Conservation (phyloP, 805 yeast genomes). For the Barnettozyma populi region DNA sequence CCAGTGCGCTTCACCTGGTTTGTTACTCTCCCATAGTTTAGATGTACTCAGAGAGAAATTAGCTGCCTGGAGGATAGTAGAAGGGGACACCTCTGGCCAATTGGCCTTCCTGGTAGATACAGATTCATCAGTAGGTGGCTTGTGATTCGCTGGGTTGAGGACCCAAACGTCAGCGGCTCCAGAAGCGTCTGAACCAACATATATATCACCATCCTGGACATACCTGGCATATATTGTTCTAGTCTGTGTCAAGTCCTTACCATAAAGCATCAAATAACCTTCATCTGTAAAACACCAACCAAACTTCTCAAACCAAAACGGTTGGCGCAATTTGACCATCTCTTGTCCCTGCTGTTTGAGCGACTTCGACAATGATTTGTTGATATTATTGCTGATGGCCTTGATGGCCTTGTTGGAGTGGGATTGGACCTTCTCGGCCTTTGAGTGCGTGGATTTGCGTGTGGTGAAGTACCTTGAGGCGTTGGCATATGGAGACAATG, state of each 20-base stretch:
- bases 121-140: neutral
- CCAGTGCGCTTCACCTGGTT: slow-evolving; percentile 76
- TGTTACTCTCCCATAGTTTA: slow-evolving; percentile 74
- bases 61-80: slow-evolving; percentile 87
- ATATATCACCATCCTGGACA: slow-evolving; percentile 64
- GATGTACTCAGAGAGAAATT: slow-evolving; percentile 76
- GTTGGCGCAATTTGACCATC: slow-evolving; percentile 54
- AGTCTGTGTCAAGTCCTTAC: slow-evolving; percentile 73
- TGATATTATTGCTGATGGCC: slow-evolving; percentile 75
- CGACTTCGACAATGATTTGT: slow-evolving; percentile 60
- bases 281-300: slow-evolving; percentile 93
- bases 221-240: slow-evolving; percentile 78
- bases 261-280: slow-evolving; percentile 80
- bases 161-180: slow-evolving; percentile 74
- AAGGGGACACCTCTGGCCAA: slow-evolving; percentile 73
- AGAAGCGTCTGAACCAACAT: slow-evolving; percentile 69
- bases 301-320: slow-evolving; percentile 91
- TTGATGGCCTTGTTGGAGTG: slow-evolving; percentile 73
- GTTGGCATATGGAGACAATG: slow-evolving; percentile 79
- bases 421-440: slow-evolving; percentile 75
- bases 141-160: slow-evolving; percentile 53
- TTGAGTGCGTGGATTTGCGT: slow-evolving; percentile 68
- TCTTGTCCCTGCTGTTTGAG: slow-evolving; percentile 55
- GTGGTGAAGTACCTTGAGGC: slow-evolving; percentile 76
- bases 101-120: slow-evolving; percentile 19